Base-by-base conservation (phyloP, 2,329 filamentous ascomycete genomes). In the Aspergillus pseudonomiae region DNA sequence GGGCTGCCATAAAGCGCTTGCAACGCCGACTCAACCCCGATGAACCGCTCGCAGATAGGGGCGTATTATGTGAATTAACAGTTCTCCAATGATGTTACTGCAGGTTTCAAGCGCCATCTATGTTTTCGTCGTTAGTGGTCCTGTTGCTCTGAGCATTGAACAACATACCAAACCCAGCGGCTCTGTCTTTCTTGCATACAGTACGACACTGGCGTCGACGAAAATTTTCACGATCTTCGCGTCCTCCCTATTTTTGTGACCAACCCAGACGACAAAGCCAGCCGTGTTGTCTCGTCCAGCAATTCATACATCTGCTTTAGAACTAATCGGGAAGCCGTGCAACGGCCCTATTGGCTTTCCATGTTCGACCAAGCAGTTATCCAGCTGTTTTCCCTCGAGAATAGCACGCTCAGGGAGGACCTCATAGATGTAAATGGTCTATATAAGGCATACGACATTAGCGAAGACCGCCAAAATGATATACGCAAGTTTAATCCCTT, bases 321-420 rank as follows among this genome's bases (percentile, higher is more conserved):
- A 76, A 59, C 79, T 82, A 46, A 84, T 84, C 0, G 86, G 86
- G 2, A 88, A 73, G 24, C 83, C 83, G 63, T 84, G 83, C 0
- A 85, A 73, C 1, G 86, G 85, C 0, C 86, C 86, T 1, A 83
- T 70, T 0, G 82, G 75, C 63, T 71, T 74, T 3, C 73, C 74
- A 57, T 68, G 63, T 55, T 65, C 61, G 16, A 56, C 60, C 9
- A 73, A 45, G 57, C 81, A 77, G 0, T 74, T 69, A 54, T 85
- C 83, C 0, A 84, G 77, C 16, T 76, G 69, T 19, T 73, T 65
- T 0, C 82, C 83, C 5, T 75, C 73, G 16, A 73, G 62, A 0
- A 85, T 36, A 1, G 84, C 84, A 11, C 78, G 68, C 2, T 78
- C 74, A 63, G 82, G 80, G 61, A 83, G 79, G 63, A 82, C 78